Conservation (phyloP, 352 stramenopile species). For the Phytopythium ostracodes region DNA sequence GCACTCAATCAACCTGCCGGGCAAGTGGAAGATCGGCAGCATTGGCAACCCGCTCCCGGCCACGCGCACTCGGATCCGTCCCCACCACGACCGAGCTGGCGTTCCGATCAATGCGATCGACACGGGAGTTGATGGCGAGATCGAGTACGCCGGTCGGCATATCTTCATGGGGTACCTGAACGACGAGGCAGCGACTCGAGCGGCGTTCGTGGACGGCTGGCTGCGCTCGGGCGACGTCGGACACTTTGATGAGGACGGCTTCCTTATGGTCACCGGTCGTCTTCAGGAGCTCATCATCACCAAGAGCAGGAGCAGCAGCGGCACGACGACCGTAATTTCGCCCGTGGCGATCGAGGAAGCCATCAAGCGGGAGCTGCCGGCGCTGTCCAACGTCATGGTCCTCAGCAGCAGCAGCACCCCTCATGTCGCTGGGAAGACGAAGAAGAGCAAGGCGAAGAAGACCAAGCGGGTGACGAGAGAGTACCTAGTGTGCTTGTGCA, state of each 20-base stretch:
- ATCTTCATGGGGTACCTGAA: slow-evolving; percentile 78
- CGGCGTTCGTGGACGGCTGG: slow-evolving; percentile 81
- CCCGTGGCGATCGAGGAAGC: slow-evolving; percentile 86
- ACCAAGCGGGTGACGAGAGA: slow-evolving; percentile 31
- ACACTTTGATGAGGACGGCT: slow-evolving; percentile 79
- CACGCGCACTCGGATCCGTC: slow-evolving; percentile 46
- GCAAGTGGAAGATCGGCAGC: slow-evolving; percentile 86
- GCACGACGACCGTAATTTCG: slow-evolving; percentile 34
- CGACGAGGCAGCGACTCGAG: slow-evolving; percentile 43
- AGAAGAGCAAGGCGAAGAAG: neutral
- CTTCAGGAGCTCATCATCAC: slow-evolving; percentile 96
- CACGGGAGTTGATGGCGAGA: slow-evolving; percentile 32
- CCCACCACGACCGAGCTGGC: neutral
- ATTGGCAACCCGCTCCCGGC: slow-evolving; percentile 61
- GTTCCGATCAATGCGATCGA: neutral
- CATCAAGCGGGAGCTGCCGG: slow-evolving; percentile 78
- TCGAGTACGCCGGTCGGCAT: slow-evolving; percentile 63
- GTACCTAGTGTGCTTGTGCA: slow-evolving; percentile 88
- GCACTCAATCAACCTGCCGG: slow-evolving; percentile 58
- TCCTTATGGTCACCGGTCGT: slow-evolving; percentile 89
- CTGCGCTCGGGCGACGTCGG: slow-evolving; percentile 90
- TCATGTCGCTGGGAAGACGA: neutral
- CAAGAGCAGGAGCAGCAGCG: slow-evolving; percentile 85
- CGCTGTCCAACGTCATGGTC: slow-evolving; percentile 86
- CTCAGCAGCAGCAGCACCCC: slow-evolving; percentile 5